phyloP scores from a whole-genome alignment of 2,329 filamentous ascomycete genomes.

The Ophidiomyces ophidiicola region DNA sequence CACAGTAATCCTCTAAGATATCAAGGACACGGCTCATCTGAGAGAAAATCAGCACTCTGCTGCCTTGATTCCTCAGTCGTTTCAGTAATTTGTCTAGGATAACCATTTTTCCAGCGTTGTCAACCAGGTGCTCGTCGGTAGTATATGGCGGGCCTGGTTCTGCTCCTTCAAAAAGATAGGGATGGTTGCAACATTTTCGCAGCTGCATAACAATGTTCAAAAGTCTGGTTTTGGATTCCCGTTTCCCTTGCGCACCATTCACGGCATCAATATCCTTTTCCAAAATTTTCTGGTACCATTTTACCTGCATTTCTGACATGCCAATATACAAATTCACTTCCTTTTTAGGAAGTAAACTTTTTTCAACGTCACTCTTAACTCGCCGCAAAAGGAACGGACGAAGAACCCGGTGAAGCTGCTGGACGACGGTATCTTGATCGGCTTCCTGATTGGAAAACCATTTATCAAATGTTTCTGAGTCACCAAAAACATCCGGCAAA shows the following conservation, averaged over 20 bases:
- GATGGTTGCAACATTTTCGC: constrained; percentile 97
- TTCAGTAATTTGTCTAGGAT: constrained; percentile 85
- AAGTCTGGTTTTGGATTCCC: constrained; percentile 91
- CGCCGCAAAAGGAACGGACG: constrained; percentile 87
- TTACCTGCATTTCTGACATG: constrained; percentile 98
- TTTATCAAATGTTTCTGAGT: constrained; percentile 90
- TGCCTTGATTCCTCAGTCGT: constrained; percentile 73
- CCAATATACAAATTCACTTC: constrained; percentile 94
- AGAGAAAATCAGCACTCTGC: constrained; percentile 95
- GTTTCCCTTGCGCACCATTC: constrained; percentile 89
- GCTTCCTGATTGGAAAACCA: constrained; percentile 89
- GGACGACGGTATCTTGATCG: constrained; percentile 89
- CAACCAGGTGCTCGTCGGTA: constrained; percentile 88
- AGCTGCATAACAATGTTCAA: constrained; percentile 99
- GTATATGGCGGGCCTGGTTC: constrained; percentile 96
- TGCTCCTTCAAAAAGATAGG: constrained; percentile 93
- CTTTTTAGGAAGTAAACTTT: constrained; percentile 93
- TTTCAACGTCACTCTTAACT: constrained; percentile 96
- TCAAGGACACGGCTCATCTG: constrained; percentile 97
- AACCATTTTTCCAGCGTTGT: constrained; percentile 93
- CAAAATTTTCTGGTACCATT: constrained; percentile 98
- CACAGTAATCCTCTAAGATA: constrained; percentile 95
- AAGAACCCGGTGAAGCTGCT: constrained; percentile 86
- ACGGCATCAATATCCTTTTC: constrained; percentile 99
- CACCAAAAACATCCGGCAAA: constrained; percentile 94